Base-by-base conservation (phyloP, 495 filamentous ascomycete genomes). In the Glutinoglossum americanum region DNA sequence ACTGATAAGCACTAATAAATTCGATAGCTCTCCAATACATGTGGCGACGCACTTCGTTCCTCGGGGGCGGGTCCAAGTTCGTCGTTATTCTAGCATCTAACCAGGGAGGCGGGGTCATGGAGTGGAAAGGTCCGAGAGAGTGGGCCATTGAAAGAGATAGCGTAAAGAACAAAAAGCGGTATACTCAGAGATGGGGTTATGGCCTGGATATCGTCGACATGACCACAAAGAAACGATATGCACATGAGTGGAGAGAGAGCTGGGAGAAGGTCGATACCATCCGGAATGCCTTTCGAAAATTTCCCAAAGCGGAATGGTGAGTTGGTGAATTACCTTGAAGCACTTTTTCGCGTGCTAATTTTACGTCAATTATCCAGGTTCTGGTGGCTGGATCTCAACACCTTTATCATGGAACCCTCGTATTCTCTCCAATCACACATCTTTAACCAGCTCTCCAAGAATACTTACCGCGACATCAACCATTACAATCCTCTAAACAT, bases 211-310 rank as follows among this genome's bases (percentile, higher is more conserved):
- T 96, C 59, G 88, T 94, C 59, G 93, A 99, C 64, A 89, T 99
- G 89, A 84, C 87, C 66, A 94, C 89, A 26, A 93, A 96, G 79
- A 97, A 95, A 69, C 79, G 89, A 32, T 99, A 99, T 67, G 93
- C 92, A 51, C 93, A 99, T 67, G 92, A 99, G 65, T 99, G 92
- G 92, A 77, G 92, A 64, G 92, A 99, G 70, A 90, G 89, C 66
- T 99, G 92, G 92, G 92, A 99, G 72, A 97, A 96, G 74, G 89
- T 94, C 56, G 92, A 99, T 66, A 84, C 87, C 49, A 84, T 99
- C 61, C 83, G 93, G 58, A 86, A 92, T 57, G 80, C 83, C 30
- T 85, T 99, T 76, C 76, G 79, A 67, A 94, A 95, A 69, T 92
- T 96, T 64, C 93, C 92, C 25, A 76, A 94, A 60, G 92, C 92